Evolutionary conservation across 1,284 basidiomycete genomes (phyloP), one percentile per base, ranked within the genome.

Genomic region (Malassezia yamatoensis): DNA sequence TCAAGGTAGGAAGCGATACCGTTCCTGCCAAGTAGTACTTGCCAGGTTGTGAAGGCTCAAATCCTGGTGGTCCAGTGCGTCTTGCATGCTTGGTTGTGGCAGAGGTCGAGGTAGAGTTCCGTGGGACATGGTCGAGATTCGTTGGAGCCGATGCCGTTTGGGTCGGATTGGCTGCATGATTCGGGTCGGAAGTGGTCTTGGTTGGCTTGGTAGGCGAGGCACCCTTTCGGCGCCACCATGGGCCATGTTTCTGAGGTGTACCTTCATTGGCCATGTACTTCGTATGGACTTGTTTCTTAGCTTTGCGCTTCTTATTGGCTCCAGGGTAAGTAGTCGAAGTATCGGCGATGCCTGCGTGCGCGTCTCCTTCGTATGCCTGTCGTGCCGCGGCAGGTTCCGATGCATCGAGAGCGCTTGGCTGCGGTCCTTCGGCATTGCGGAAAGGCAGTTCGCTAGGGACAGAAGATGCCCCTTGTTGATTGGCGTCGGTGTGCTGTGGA

Each of bases 1-100:
- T 56, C 12, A 65, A 50, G 13, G 59, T 61, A 20, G 63, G 63
- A 16, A 64, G 53, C 32, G 51, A 46, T 21, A 49, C 53, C 15
- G 54, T 54, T 37, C 50, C 46, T 0, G 54, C 53, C 16, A 59
- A 33, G 36, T 43, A 40, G 50, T 59, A 58, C 51, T 58, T 58
- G 45, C 55, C 55, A n/a, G 55, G 55, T 43, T 53, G 48, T 39
- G 55, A 36, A 32, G 55, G 55, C 46, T 58, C 55, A 33, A 53
- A 51, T 44, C 44, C 45, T 4, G 54, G 54, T 21, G 49, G 54
- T 32, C 35, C 49, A 10, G 38, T 52, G 18, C 54, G 54, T 6
- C 54, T 44, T n/a, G 45, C 54, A 24, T 51, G 38, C 49, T 51
- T 56, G n/a, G 34, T 38, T 15, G 54, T 57, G n/a, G 20, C 32